These are phyloP conservation scores for Letharia lupina DNA, from an alignment of 495 filamentous ascomycete species.

Conservation along the genomic window DNA sequence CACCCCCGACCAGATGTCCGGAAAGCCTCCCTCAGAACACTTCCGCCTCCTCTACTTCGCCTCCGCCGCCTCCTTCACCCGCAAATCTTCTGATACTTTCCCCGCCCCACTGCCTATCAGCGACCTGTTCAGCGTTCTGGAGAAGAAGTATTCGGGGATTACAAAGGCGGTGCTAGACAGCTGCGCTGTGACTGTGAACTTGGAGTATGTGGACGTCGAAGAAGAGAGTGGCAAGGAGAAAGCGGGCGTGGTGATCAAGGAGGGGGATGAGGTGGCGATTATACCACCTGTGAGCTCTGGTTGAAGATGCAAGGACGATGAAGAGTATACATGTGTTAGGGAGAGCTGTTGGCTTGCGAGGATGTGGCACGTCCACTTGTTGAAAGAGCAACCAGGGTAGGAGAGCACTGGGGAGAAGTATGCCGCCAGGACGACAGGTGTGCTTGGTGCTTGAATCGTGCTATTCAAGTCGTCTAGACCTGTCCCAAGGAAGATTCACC, in stretches of 20 bases:
- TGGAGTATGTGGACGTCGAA: slow-evolving; percentile 75
- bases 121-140: slow-evolving; percentile 62
- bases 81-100: slow-evolving; percentile 60
- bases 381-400: not conserved
- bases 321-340: not conserved
- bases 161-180: slow-evolving; percentile 59
- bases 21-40: slow-evolving; percentile 42
- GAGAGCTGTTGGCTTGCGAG: not conserved
- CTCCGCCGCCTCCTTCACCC: slow-evolving; percentile 63
- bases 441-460: not conserved
- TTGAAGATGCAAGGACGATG: slow-evolving; percentile 20
- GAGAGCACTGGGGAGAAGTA: not conserved
- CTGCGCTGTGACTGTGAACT: slow-evolving; percentile 77
- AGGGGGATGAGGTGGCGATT: slow-evolving; percentile 84
- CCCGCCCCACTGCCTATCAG: slow-evolving; percentile 61
- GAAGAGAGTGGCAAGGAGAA: slow-evolving; percentile 30
- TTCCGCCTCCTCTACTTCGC: slow-evolving; percentile 90
- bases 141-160: slow-evolving; percentile 75
- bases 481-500: not conserved
- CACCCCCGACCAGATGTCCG: slow-evolving; percentile 19
- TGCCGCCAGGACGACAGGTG: not conserved
- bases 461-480: not conserved
- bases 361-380: not conserved
- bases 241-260: slow-evolving; percentile 47
- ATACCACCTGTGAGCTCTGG: slow-evolving; percentile 96